Percentiles rank a stretch among this genome's conserved stretches.
These are phyloP conservation scores for Tolypocladium tropicale DNA, from an alignment of 2,329 filamentous ascomycete genomes.

Conservation along the genomic window DNA sequence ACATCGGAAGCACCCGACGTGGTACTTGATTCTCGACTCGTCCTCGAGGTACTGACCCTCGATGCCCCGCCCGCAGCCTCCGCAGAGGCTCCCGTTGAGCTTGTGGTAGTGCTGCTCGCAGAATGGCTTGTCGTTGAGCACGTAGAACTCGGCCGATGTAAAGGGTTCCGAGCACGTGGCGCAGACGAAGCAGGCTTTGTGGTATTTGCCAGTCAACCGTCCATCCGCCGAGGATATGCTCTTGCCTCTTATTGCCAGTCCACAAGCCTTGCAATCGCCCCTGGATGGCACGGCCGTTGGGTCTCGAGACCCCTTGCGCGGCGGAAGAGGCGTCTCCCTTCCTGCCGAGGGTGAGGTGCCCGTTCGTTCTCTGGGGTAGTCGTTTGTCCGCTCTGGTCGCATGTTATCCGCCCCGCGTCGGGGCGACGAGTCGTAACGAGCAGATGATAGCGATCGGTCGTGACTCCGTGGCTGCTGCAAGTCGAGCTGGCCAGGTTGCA, in stretches of 20 bases:
- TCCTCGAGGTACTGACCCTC: constrained; percentile 92
- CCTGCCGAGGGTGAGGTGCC: not conserved
- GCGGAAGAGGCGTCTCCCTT: constrained; percentile 4
- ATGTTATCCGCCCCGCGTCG: not conserved
- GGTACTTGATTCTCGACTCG: constrained; percentile 66
- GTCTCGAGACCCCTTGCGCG: constrained; percentile 27
- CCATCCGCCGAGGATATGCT: constrained; percentile 91
- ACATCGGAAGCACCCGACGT: constrained; percentile 79
- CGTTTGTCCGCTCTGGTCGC: not conserved
- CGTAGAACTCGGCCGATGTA: constrained; percentile 83
- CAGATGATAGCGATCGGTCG: constrained; percentile 4
- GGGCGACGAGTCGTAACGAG: constrained; percentile 2
- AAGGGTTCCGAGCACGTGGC: constrained; percentile 74
- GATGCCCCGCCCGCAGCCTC: constrained; percentile 71
- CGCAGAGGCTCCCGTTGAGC: constrained; percentile 79
- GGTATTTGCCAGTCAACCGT: constrained; percentile 82
- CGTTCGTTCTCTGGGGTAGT: not conserved
- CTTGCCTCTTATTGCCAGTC: constrained; percentile 71
- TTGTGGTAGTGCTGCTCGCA: constrained; percentile 90
- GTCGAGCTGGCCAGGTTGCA: constrained; percentile 9
- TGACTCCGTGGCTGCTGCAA: constrained; percentile 1
- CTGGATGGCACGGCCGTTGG: constrained; percentile 38
- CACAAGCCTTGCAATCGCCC: constrained; percentile 76
- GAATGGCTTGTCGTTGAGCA: constrained; percentile 77
- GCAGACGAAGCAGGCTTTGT: constrained; percentile 92